These are phyloP conservation scores for Phylloboletellus chloephorus DNA, from an alignment of 1,284 basidiomycete genomes.

Conservation along the genomic window DNA sequence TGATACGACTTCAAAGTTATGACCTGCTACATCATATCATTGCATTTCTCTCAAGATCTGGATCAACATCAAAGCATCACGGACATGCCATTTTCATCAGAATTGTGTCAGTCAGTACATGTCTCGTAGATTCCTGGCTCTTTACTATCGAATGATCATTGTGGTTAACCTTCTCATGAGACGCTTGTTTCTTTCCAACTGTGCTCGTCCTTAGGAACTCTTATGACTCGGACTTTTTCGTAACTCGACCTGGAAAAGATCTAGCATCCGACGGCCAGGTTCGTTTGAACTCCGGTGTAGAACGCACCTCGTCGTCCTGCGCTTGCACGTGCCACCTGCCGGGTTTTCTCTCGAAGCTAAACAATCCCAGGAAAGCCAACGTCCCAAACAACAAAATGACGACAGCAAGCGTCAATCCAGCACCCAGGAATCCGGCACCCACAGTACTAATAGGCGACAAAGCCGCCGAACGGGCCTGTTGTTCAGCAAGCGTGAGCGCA, in stretches of 20 bases:
- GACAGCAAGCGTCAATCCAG: slow-evolving; percentile 50
- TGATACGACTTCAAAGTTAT: slow-evolving; percentile 12
- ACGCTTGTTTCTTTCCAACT: background rate
- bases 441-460: slow-evolving; percentile 46
- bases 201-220: slow-evolving; percentile 3
- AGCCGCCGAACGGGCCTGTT: slow-evolving; percentile 27
- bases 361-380: slow-evolving; percentile 42
- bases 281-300: background rate
- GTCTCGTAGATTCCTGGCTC: slow-evolving; percentile 10
- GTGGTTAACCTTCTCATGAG: slow-evolving; percentile 4
- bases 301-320: slow-evolving; percentile 22
- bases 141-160: slow-evolving; percentile 5
- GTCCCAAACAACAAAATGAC: slow-evolving; percentile 36
- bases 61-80: slow-evolving; percentile 19
- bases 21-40: slow-evolving; percentile 15
- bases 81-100: slow-evolving; percentile 16
- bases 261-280: slow-evolving; percentile 8
- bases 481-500: slow-evolving; percentile 38
- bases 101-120: slow-evolving; percentile 18
- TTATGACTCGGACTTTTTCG: slow-evolving; percentile 14
- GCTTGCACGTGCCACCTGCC: background rate
- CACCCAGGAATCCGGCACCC: slow-evolving; percentile 63
- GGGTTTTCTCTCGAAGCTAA: slow-evolving; percentile 35
- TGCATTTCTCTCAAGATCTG: slow-evolving; percentile 20
- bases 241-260: slow-evolving; percentile 22